Conservation (phyloP, 78 protist genomes). For the slime mould (Dictyostelium discoideum) region DNA sequence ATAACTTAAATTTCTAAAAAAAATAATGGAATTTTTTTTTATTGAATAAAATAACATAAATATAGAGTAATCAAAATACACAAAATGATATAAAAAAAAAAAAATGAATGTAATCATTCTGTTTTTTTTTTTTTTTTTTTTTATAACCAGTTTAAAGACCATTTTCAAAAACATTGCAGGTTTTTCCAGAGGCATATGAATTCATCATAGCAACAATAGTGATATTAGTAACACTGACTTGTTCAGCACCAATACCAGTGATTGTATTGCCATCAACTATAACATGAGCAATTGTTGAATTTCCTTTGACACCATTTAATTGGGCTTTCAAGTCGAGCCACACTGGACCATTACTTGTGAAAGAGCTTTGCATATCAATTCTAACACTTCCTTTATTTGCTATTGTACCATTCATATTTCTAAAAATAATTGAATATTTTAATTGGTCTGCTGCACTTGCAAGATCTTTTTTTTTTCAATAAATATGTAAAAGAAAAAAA, state of each 20-base stretch:
- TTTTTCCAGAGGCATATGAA: background rate
- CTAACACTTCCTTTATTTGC: background rate
- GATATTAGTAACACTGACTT: background rate
- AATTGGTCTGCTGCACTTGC: background rate
- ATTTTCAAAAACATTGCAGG: background rate
- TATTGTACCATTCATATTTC: background rate
- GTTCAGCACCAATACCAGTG: background rate
- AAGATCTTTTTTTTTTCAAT: background rate
- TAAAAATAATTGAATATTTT: background rate
- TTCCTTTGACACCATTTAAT: background rate
- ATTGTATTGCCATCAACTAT: background rate
- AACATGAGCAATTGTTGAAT: background rate
- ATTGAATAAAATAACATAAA: no score
- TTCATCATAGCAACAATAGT: background rate
- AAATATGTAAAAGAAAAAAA: no score
- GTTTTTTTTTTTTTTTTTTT: background rate
- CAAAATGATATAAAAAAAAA: no score
- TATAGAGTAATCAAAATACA: no score
- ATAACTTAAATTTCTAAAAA: no score
- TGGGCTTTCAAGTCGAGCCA: background rate
- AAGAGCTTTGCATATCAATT: background rate
- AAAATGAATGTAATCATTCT: no score
- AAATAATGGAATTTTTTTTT: no score
- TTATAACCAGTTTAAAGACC: background rate
- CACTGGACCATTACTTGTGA: background rate